Conservation (phyloP, 345 rosid genomes). For the Dovyalis caffra region DNA sequence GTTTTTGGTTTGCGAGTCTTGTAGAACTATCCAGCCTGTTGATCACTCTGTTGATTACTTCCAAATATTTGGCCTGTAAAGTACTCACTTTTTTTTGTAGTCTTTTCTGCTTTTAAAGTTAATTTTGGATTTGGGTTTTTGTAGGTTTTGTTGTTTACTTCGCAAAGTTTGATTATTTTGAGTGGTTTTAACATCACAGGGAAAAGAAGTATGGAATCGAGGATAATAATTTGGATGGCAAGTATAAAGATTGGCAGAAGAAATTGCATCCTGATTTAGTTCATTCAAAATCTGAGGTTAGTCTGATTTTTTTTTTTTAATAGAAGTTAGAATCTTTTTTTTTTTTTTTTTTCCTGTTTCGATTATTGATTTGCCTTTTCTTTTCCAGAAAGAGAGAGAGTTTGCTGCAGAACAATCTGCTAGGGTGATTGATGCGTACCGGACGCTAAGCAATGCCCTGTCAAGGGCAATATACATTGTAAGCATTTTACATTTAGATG, state of each 20-base stretch:
- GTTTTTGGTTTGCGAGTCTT: conserved; percentile 64
- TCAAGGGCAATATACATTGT: conserved; percentile 84
- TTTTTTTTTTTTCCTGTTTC: conserved; percentile 4
- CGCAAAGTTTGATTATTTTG: neutral
- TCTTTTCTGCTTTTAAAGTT: neutral
- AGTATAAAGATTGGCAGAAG: conserved; percentile 89
- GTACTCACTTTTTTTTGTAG: neutral
- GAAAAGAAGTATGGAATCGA: conserved; percentile 63
- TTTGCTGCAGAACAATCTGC: conserved; percentile 91
- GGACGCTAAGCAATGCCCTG: conserved; percentile 55
- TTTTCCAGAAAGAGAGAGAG: conserved; percentile 59
- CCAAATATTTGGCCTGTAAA: conserved; percentile 75
- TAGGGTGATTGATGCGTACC: conserved; percentile 76
- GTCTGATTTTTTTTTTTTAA: neutral
- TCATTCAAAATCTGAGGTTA: conserved; percentile 87
- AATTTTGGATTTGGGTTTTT: neutral
- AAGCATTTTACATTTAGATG: conserved; percentile 32
- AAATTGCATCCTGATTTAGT: conserved; percentile 95
- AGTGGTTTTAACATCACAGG: conserved; percentile 30
- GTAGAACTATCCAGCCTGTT: conserved; percentile 76
- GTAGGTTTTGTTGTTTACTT: neutral
- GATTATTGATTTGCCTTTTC: neutral
- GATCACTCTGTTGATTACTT: conserved; percentile 75
- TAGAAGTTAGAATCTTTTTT: neutral
- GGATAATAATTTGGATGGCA: conserved; percentile 56